Conservation (phyloP, 257 asterid species). For the Gentiana macrophylla region DNA sequence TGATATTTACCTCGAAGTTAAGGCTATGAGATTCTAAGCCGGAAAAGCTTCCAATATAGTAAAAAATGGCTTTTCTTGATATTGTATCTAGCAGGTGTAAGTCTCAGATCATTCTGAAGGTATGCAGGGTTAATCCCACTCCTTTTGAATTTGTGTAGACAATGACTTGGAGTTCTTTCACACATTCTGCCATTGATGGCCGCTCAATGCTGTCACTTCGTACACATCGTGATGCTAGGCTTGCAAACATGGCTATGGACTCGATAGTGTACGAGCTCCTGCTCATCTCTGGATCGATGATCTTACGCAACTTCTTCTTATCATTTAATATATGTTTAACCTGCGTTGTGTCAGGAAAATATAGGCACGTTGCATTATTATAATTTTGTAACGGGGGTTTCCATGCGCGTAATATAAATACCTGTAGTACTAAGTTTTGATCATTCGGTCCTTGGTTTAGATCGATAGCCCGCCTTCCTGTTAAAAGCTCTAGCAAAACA, state of each 20-base stretch:
- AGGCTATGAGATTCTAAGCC: conserved; percentile 3
- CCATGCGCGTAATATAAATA: conserved; percentile 10
- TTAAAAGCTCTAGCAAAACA: conserved; percentile 90
- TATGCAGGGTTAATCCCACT: conserved; percentile 54
- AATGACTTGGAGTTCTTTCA: conserved; percentile 60
- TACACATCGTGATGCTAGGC: conserved; percentile 78
- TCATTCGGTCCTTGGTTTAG: conserved; percentile 90
- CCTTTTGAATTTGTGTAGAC: conserved; percentile 55
- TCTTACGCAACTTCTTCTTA: conserved; percentile 72
- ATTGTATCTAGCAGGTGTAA: background rate
- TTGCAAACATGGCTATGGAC: conserved; percentile 71
- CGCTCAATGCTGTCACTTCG: conserved; percentile 68
- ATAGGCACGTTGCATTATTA: background rate
- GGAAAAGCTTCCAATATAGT: background rate
- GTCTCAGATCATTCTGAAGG: conserved; percentile 59
- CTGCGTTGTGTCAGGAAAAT: conserved; percentile 31
- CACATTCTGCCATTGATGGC: conserved; percentile 79
- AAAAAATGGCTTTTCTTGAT: conserved; percentile 3
- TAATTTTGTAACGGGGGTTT: no score
- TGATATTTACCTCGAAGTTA: conserved; percentile 2
- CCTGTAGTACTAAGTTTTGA: conserved; percentile 90
- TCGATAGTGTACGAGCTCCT: conserved; percentile 83
- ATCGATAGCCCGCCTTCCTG: conserved; percentile 94
- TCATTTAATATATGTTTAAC: conserved; percentile 73
- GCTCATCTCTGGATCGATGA: conserved; percentile 76